Conservation (phyloP, 2,329 filamentous ascomycete genomes). For the Coccinonectria pachysandricola region DNA sequence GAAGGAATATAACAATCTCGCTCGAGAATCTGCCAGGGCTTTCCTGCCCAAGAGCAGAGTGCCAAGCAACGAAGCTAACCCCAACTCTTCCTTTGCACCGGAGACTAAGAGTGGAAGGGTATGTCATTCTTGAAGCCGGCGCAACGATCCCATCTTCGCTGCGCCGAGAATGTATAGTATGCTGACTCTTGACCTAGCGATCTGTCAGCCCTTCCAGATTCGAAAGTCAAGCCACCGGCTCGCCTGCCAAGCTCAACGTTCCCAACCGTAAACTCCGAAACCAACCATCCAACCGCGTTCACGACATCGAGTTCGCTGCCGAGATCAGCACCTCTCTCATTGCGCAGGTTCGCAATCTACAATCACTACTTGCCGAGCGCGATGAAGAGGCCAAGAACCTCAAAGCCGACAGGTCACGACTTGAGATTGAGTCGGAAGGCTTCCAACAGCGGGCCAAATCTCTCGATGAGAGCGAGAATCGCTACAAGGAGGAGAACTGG, state of each 20-base stretch:
- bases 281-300: slow-evolving; percentile 75
- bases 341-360: slow-evolving; percentile 84
- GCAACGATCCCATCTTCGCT: too few relatives aligned
- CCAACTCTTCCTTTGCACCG: slow-evolving; percentile 42
- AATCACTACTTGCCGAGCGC: slow-evolving; percentile 73
- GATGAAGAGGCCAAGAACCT: slow-evolving; percentile 74
- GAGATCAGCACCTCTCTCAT: slow-evolving; percentile 94
- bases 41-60: slow-evolving; percentile 79
- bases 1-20: slow-evolving; percentile 89
- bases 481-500: slow-evolving; percentile 99
- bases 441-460: slow-evolving; percentile 70
- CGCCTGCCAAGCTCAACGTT: slow-evolving; percentile 79
- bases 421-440: slow-evolving; percentile 74
- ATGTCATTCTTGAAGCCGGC: too few relatives aligned
- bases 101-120: slow-evolving; percentile 44
- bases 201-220: slow-evolving; percentile 68
- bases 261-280: slow-evolving; percentile 85
- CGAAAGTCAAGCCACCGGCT: slow-evolving; percentile 72
- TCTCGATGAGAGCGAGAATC: slow-evolving; percentile 86
- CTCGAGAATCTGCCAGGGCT: slow-evolving; percentile 76
- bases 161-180: too few relatives aligned
- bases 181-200: slow-evolving; percentile 40
- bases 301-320: slow-evolving; percentile 97
- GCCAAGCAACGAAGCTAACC: slow-evolving; percentile 53
- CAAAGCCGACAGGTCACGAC: slow-evolving; percentile 62